Base-by-base conservation (phyloP, 192 early-diverging fungal genomes). In the Coemansia sp. region DNA sequence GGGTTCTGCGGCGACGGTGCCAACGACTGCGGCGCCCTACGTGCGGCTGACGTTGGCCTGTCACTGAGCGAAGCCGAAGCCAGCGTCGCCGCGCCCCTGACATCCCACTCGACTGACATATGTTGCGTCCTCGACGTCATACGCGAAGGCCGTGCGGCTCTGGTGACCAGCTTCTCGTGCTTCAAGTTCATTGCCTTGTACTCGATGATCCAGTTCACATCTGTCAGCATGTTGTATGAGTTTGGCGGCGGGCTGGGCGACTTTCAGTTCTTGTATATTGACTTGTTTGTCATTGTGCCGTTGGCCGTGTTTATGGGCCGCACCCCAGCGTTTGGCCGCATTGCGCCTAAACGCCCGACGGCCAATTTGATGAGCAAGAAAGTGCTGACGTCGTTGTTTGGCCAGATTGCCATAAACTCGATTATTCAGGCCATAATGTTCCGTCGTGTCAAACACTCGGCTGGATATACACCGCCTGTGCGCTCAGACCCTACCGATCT, bases 1-100 rank as follows among this genome's bases (percentile, higher is more conserved):
- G 93, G 94, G 0, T 99, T 99, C 74, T 98, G 95, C 71, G 98
- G 98, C n/a, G 98, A 99, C 71, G 98, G 98, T 9, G 95, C 98
- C 17, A 99, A 99, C 65, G 98, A 99, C 74, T 94, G 93, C 81
- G 94, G 95, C 17, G 98, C 98, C 3, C 81, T 99, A 12, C 93
- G 97, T 58, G 90, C 91, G 0, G 96, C 93, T 17, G 98, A 99
- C 74, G 92, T 96, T 49, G 98, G 98, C 0, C 82, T 99, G 17
- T 96, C 94, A 10, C 84, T 99, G 52, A 95, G 93, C 12, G 96
- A 98, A 61, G 98, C 97, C 4, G 98, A 99, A 68, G 94, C 96
- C 2, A 94, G 91, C 49, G 96, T 99, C 11, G 98, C 98, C 6
- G 98, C 98, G 11, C 96, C 95, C 3, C 98, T 99, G 73, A 98